Evolutionary conservation across 2,329 filamentous ascomycete species (phyloP), one percentile per base, ranked within the genome.

Genomic region (Dactylellina drechsleri): DNA sequence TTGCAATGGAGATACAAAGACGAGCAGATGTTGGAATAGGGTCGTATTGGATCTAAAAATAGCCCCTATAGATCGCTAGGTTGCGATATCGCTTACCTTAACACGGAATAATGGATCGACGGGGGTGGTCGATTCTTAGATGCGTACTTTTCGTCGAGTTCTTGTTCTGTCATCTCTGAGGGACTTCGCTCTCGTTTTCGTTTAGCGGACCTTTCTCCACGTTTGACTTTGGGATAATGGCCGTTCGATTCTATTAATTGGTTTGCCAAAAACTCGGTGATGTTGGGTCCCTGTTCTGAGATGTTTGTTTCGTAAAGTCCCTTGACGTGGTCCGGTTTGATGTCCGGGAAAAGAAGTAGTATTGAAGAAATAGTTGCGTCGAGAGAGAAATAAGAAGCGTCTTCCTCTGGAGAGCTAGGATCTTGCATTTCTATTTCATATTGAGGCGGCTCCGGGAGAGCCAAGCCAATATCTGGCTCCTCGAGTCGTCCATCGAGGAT

Each of bases 311-410:
- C 75, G 70, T 82, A 84, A n/a, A 85, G 77, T 15, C 79, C 77
- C 10, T 77, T 77, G 20, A 85, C 81, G 77, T 84, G 82, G 10
- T 82, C 79, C 20, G 79, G 81, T 64, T 82, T 82, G 47, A 86
- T 84, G 57, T 83, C 84, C 7, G 85, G 85, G 64, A 86, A 85
- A 7, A 86, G 77, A 10, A 80, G 78, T 3, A 83, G 43, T 16
- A 86, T 78, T n/a, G 80, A 78, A 7, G 77, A 76, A 16, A 85
- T 79, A 58, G 81, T 80, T 52, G 78, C 75, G 8, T 79, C 79
- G 20, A 57, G 52, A 10, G 56, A 28, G 23, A 40, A 66, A 20
- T 10, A 6, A 4, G 41, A 41, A 13, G 40, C 8, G 5, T 74
- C 47, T 2, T 26, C 20, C 28, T 70, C 50, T 26, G 20, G 23